These are phyloP conservation scores for Paecilomyces dactylethromorphus DNA, from an alignment of 2,329 filamentous ascomycete species.

Conservation along the genomic window DNA sequence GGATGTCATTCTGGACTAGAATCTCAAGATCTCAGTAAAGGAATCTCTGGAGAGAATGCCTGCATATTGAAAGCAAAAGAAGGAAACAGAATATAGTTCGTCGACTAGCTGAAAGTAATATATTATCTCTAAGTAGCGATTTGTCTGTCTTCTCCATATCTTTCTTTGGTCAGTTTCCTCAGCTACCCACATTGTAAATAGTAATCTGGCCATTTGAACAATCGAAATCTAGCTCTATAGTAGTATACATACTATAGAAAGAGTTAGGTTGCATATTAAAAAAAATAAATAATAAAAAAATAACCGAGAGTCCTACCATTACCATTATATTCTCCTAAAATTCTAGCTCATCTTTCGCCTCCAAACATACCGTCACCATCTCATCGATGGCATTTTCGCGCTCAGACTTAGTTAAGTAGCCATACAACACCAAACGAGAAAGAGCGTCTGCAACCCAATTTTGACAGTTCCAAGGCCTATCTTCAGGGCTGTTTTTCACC, in stretches of 20 bases:
- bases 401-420: conserved; percentile 12
- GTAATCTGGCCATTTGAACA: no score
- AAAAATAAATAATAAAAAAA: background rate
- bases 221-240: no score
- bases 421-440: conserved; percentile 12
- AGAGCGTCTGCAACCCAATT: conserved; percentile 26
- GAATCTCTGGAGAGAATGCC: background rate
- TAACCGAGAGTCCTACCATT: background rate
- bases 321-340: background rate
- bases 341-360: conserved; percentile 15
- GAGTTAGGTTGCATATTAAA: no score
- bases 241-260: no score
- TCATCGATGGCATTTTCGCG: conserved; percentile 14
- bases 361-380: conserved; percentile 21
- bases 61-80: background rate
- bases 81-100: no score
- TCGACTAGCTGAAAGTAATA: no score
- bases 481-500: conserved; percentile 14
- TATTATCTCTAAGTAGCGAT: no score
- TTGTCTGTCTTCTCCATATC: no score
- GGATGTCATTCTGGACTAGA: background rate
- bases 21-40: background rate
- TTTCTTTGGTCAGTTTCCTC: no score
- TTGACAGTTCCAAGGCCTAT: conserved; percentile 26
- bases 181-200: no score